Conservation (phyloP, 2,329 filamentous ascomycete species). For the Aureobasidium sp. region DNA sequence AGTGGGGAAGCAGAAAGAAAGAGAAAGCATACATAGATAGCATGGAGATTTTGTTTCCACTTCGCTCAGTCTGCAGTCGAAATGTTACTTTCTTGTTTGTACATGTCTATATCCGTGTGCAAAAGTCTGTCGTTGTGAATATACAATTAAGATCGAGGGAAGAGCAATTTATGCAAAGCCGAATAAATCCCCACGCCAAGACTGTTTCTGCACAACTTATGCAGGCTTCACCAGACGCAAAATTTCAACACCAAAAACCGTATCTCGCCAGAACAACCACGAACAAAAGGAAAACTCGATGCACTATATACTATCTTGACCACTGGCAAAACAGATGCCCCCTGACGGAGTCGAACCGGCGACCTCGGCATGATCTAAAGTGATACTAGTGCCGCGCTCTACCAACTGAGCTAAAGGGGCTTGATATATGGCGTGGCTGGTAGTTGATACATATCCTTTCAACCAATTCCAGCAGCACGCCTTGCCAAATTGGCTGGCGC, state of each 20-base stretch:
- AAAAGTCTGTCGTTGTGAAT: too few relatives aligned
- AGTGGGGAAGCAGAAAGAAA: not conserved
- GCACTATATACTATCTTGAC: not conserved
- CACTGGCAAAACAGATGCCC: not conserved
- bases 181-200: too few relatives aligned
- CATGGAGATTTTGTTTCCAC: not conserved
- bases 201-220: too few relatives aligned
- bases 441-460: too few relatives aligned
- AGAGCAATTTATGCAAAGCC: too few relatives aligned
- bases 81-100: too few relatives aligned
- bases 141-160: too few relatives aligned
- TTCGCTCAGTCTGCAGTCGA: not conserved
- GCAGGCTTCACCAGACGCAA: not conserved
- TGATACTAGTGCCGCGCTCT: conserved; percentile 12
- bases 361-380: conserved; percentile 7
- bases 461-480: too few relatives aligned
- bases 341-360: conserved; percentile 13
- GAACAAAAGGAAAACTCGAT: not conserved
- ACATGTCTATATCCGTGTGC: too few relatives aligned
- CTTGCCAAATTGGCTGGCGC: too few relatives aligned
- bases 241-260: not conserved
- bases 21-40: not conserved
- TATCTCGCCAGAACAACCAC: too few relatives aligned
- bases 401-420: conserved; percentile 13
- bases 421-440: too few relatives aligned